These are phyloP conservation scores for Aspergillus egyptiacus DNA, from an alignment of 495 filamentous ascomycete species.

Conservation along the genomic window DNA sequence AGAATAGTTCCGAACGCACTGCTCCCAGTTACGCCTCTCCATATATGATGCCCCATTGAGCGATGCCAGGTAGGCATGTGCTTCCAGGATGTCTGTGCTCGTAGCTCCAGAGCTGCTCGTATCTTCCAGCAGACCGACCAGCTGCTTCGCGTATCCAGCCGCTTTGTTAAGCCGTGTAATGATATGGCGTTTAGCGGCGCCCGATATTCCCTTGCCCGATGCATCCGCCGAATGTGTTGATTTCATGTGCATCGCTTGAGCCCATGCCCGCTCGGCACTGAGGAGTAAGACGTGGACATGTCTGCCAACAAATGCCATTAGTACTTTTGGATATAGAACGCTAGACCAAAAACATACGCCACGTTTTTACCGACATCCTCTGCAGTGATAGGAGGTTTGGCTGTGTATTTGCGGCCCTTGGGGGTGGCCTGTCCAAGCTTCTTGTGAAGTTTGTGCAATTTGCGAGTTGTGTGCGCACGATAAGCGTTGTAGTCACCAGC, in stretches of 20 bases:
- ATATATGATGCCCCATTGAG: conserved; percentile 69
- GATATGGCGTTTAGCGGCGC: conserved; percentile 76
- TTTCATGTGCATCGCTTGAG: conserved; percentile 93
- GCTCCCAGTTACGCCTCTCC: conserved; percentile 82
- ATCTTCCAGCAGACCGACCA: conserved; percentile 60
- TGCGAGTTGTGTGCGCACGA: conserved; percentile 69
- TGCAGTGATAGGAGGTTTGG: conserved; percentile 63
- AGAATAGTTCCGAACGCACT: conserved; percentile 68
- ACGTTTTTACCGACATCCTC: conserved; percentile 71
- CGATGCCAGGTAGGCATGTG: conserved; percentile 71
- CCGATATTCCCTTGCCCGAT: conserved; percentile 64
- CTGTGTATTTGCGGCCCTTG: conserved; percentile 76
- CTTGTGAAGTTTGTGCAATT: conserved; percentile 76
- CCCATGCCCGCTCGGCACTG: conserved; percentile 89
- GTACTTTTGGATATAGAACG: neutral
- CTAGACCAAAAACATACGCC: conserved; percentile 64
- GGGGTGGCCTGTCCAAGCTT: conserved; percentile 75
- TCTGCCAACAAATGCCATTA: conserved; percentile 41
- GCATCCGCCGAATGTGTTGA: conserved; percentile 69
- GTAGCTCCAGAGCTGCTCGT: conserved; percentile 54
- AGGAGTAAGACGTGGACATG: conserved; percentile 76
- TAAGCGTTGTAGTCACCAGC: conserved; percentile 88
- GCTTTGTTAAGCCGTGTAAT: conserved; percentile 82
- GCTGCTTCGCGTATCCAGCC: conserved; percentile 57
- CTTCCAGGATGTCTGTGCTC: conserved; percentile 73